Evolutionary conservation across 306 rosid species (phyloP).

Genomic region (Castanea mollissima): DNA sequence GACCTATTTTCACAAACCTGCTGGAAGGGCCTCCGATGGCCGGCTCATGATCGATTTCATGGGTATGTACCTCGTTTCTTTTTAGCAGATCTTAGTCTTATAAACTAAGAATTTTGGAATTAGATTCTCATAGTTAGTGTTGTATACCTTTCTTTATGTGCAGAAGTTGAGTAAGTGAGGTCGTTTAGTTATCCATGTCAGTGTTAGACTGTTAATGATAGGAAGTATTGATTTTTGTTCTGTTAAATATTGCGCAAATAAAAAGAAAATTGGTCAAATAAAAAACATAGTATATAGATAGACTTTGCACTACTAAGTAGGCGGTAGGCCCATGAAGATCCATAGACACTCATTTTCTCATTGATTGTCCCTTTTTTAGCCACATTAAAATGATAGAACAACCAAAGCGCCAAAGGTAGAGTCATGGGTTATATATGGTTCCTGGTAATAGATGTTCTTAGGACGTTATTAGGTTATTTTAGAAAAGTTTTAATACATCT

Average conservation of each 20-base stretch:
- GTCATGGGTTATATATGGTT: no score
- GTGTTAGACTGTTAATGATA: not conserved
- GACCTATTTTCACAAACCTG: slow-evolving; percentile 37
- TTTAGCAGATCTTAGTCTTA: slow-evolving; percentile 4
- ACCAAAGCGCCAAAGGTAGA: not conserved
- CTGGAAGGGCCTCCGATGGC: slow-evolving; percentile 46
- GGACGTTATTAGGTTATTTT: no score
- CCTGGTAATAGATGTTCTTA: no score
- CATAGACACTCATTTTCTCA: not conserved
- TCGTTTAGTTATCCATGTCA: not conserved
- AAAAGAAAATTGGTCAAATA: no score
- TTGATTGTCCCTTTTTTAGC: not conserved
- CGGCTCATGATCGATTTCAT: slow-evolving; percentile 46
- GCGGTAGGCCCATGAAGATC: not conserved
- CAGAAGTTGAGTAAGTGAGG: no score
- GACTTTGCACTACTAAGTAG: not conserved
- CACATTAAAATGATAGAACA: not conserved
- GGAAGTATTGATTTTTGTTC: not conserved
- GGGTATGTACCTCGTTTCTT: slow-evolving; percentile 17
- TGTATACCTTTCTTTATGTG: no score
- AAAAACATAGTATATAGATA: not conserved
- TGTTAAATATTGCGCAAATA: not conserved
- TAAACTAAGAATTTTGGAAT: not conserved
- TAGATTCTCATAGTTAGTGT: not conserved
- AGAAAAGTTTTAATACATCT: no score